Conservation (phyloP, 768 basidiomycete species). For the Rhodocollybia butyracea region DNA sequence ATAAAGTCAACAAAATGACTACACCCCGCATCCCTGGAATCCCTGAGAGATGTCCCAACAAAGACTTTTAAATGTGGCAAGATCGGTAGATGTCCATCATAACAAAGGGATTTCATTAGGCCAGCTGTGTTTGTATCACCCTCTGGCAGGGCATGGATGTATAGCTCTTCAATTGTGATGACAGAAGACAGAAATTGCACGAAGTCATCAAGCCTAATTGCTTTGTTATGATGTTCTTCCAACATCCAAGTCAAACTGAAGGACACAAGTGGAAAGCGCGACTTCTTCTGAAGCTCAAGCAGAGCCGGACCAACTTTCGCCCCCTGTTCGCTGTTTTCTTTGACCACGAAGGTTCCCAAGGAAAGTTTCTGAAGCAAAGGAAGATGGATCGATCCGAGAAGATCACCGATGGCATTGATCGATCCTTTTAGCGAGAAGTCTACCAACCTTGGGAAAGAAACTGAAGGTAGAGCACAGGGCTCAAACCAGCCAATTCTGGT, state of each 20-base stretch:
- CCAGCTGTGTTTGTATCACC: neutral
- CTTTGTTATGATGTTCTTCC: neutral
- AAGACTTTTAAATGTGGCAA: neutral
- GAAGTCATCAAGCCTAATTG: neutral
- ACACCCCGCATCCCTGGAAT: neutral
- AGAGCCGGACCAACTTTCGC: neutral
- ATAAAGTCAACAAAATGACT: neutral
- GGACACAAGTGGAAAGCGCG: neutral
- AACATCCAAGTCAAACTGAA: neutral
- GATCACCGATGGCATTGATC: neutral
- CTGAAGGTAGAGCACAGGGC: neutral
- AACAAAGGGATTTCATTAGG: neutral
- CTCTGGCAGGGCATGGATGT: neutral
- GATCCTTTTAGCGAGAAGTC: neutral
- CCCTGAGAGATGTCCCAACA: neutral
- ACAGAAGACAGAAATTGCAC: neutral
- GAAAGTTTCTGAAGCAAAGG: neutral
- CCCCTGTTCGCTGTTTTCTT: too few species aligned
- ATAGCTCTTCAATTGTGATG: neutral
- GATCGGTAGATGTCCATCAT: neutral
- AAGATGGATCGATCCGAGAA: neutral
- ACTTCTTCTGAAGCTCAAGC: neutral
- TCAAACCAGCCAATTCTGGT: neutral
- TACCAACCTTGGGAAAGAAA: neutral
- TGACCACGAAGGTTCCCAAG: neutral